Evolutionary conservation across 169 alveolate species (phyloP).

Genomic region (Plasmodium relictum): DNA sequence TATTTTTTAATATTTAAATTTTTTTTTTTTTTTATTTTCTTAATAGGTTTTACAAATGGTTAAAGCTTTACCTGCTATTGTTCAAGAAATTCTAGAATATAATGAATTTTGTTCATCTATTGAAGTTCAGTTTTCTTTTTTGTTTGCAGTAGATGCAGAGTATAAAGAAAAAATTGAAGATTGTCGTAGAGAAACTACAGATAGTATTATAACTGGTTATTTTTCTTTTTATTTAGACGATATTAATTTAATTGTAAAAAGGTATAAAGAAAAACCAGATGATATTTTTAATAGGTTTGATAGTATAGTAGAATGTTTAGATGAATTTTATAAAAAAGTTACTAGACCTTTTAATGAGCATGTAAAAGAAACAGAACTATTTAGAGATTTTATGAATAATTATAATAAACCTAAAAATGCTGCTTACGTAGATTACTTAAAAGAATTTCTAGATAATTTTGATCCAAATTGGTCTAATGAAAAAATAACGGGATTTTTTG

Average conservation of each 20-base stretch:
- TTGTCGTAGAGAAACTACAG: background rate
- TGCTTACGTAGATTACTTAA: background rate
- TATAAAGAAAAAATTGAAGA: conserved; percentile 4
- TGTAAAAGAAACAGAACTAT: conserved; percentile 24
- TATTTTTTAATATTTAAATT: background rate
- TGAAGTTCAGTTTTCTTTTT: conserved; percentile 21
- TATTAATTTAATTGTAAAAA: background rate
- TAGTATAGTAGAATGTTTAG: conserved; percentile 15
- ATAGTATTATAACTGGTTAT: conserved; percentile 11
- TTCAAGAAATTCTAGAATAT: conserved; percentile 28
- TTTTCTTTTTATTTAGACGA: conserved; percentile 20
- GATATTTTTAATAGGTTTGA: conserved; percentile 4
- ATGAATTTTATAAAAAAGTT: conserved; percentile 32
- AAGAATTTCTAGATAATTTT: conserved; percentile 22
- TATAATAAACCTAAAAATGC: background rate
- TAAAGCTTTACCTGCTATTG: conserved; percentile 10
- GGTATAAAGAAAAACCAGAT: background rate
- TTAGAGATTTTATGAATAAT: background rate
- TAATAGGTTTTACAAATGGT: conserved; percentile 31
- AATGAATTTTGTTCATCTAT: conserved; percentile 46
- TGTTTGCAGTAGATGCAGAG: conserved; percentile 18
- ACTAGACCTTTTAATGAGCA: conserved; percentile 19
- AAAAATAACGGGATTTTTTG: conserved; percentile 13
- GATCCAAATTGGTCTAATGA: background rate
- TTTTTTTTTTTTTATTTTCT: background rate